phyloP scores from a whole-genome alignment of 257 asterid genomes.

The Lycium barbarum region DNA sequence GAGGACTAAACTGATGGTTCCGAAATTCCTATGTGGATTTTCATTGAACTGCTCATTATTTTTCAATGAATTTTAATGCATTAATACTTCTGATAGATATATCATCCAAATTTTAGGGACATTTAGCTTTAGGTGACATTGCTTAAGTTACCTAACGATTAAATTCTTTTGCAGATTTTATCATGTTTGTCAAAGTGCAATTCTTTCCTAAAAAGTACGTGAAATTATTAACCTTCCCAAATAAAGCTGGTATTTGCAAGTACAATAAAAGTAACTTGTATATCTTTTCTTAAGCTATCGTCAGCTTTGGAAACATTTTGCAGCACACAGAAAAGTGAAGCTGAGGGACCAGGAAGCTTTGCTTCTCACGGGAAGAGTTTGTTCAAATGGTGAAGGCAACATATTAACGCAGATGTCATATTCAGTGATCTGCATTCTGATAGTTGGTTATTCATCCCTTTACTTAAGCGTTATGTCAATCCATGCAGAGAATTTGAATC shows the following conservation, averaged over 20 bases:
- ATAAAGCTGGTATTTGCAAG: background rate
- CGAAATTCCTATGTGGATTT: background rate
- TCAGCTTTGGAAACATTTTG: constrained; percentile 72
- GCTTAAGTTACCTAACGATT: background rate
- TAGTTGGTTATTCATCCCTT: background rate
- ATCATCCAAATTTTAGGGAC: background rate
- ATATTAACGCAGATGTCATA: background rate
- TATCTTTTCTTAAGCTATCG: constrained; percentile 61
- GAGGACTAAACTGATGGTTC: background rate
- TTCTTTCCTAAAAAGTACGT: constrained; percentile 73
- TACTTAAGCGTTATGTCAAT: background rate
- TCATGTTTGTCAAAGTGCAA: constrained; percentile 72
- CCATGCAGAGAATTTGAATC: constrained; percentile 61
- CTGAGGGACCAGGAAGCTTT: constrained; percentile 71
- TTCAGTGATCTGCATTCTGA: background rate
- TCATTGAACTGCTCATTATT: constrained; percentile 23
- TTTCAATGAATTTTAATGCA: constrained; percentile 9
- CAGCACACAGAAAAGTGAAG: constrained; percentile 63
- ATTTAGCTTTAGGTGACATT: background rate
- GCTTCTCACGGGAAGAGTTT: constrained; percentile 92
- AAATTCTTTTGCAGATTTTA: constrained; percentile 63
- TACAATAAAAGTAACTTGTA: constrained; percentile 23
- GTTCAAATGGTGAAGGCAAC: constrained; percentile 53
- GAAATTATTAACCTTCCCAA: background rate
- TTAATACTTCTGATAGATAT: background rate